phyloP scores from a whole-genome alignment of 2,329 filamentous ascomycete genomes.

The Fusarium sp. region DNA sequence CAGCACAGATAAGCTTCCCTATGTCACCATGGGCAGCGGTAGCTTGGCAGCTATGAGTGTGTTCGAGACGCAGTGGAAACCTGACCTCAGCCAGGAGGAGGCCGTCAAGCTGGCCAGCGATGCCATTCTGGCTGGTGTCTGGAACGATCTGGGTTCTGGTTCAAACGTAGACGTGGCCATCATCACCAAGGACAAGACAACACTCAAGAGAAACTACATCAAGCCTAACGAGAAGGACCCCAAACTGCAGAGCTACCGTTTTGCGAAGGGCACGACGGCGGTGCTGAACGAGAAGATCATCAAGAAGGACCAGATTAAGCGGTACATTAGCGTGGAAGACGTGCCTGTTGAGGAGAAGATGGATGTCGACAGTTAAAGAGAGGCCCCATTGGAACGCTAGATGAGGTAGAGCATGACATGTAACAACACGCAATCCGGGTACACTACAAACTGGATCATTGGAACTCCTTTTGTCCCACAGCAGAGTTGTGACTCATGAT shows the following conservation, averaged over 20 bases:
- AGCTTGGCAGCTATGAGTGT: constrained; percentile 97
- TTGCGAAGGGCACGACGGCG: constrained; percentile 91
- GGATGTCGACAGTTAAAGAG: constrained; percentile 70
- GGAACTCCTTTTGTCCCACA: constrained; percentile 19
- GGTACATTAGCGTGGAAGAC: constrained; percentile 93
- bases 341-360: constrained; percentile 76
- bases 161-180: constrained; percentile 98
- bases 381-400: constrained; percentile 18
- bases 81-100: constrained; percentile 77
- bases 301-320: constrained; percentile 90
- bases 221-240: constrained; percentile 90
- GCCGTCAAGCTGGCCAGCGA: constrained; percentile 86
- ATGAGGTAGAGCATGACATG: constrained; percentile 35
- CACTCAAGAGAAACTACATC: constrained; percentile 90
- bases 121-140: constrained; percentile 96
- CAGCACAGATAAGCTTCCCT: constrained; percentile 97
- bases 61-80: constrained; percentile 96
- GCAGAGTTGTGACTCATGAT: constrained; percentile 10
- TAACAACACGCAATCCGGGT: constrained; percentile 41
- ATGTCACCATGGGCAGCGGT: constrained; percentile 98
- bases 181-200: constrained; percentile 96
- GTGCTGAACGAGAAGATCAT: constrained; percentile 97
- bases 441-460: constrained; percentile 34
- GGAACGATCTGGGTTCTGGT: constrained; percentile 96
- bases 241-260: constrained; percentile 95